phyloP scores from a whole-genome alignment of 495 filamentous ascomycete genomes.

The Penicillium subrubescens region DNA sequence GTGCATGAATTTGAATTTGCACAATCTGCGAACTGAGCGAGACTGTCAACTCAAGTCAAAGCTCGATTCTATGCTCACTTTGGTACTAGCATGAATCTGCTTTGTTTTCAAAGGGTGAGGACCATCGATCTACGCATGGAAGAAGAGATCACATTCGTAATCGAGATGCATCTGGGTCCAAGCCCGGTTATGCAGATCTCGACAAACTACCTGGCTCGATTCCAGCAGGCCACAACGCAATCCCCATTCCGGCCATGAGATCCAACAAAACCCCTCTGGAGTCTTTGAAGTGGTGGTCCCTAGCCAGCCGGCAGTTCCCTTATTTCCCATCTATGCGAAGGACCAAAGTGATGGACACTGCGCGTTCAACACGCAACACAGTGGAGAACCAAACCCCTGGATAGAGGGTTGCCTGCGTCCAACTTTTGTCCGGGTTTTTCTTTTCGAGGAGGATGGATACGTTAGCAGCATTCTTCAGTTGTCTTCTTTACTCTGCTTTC shows the following conservation, averaged over 20 bases:
- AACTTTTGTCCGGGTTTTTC: not conserved
- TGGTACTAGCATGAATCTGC: not conserved
- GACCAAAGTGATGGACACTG: not conserved
- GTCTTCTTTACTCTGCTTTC: slow-evolving; percentile 1
- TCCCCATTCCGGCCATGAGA: not conserved
- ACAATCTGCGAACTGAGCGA: not conserved
- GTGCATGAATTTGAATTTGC: not conserved
- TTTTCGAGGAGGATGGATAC: not conserved
- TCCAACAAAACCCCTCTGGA: not conserved
- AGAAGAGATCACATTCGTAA: not conserved
- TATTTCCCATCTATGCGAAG: not conserved
- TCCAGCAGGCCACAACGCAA: not conserved
- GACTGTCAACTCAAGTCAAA: not conserved
- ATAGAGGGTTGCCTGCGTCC: not conserved
- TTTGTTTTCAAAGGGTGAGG: not conserved
- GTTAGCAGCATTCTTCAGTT: not conserved
- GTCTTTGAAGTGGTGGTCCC: not conserved
- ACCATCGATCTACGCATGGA: not conserved
- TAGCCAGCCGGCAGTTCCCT: too few species aligned
- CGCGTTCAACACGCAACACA: slow-evolving; percentile 30
- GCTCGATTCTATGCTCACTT: not conserved
- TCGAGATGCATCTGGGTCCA: not conserved
- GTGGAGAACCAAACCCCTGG: slow-evolving; percentile 1
- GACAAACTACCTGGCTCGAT: not conserved
- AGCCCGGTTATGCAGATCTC: not conserved